These are phyloP conservation scores for Thuidium tamariscinum DNA, from an alignment of 225 moss, liverwort and hornwort species.

Conservation along the genomic window DNA sequence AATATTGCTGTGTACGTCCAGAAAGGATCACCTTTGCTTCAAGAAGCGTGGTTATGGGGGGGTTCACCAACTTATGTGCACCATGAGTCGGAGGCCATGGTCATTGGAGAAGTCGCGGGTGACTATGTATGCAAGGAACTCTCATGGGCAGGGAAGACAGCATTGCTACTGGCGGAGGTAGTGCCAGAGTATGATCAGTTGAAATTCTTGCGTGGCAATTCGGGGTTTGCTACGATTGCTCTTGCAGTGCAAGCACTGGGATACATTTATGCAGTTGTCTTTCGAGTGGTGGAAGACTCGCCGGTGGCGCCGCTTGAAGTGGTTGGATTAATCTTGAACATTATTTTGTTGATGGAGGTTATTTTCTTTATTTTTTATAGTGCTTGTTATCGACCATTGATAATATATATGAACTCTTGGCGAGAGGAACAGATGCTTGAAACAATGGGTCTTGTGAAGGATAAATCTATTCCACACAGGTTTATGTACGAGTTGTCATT, in stretches of 20 bases:
- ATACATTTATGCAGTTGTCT: no score
- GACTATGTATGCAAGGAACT: no score
- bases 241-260: no score
- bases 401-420: background rate
- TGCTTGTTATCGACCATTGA: background rate
- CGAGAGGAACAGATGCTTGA: background rate
- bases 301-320: background rate
- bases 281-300: background rate
- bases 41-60: rapidly evolving
- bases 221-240: no score
- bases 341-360: background rate
- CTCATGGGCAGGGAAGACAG: no score
- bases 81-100: background rate
- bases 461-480: rapidly evolving
- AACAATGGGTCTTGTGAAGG: no score
- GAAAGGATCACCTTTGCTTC: background rate
- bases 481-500: rapidly evolving
- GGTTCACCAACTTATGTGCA: rapidly evolving
- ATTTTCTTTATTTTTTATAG: no score
- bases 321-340: background rate
- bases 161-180: no score
- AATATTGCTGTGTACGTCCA: rapidly evolving
- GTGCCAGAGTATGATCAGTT: no score
- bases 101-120: no score
- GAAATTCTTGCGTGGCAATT: no score